Evolutionary conservation across 1,284 basidiomycete genomes (phyloP).

Genomic region (Boletus hoseneyae): DNA sequence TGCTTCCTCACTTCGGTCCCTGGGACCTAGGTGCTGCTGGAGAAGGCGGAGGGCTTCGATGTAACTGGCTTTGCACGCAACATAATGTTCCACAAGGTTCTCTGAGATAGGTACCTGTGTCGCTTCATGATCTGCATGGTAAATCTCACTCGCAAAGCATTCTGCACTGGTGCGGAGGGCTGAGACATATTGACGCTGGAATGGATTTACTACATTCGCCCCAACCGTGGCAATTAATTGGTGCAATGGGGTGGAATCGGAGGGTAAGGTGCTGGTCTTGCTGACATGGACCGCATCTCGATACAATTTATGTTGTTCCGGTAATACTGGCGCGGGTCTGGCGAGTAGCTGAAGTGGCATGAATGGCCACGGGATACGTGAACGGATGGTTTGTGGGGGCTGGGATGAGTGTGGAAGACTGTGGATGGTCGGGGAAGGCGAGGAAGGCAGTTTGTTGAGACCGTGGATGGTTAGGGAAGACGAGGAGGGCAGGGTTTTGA

Average conservation of each 20-base stretch:
- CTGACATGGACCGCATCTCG: neutral
- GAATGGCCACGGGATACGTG: neutral
- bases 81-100: no score
- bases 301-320: neutral
- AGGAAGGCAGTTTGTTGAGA: neutral
- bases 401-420: conserved; percentile 2
- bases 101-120: neutral
- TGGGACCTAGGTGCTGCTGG: no score
- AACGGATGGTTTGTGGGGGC: neutral
- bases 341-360: conserved; percentile 8
- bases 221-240: conserved; percentile 6
- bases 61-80: no score
- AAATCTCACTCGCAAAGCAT: neutral
- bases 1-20: no score
- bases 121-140: neutral
- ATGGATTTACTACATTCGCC: neutral
- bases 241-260: neutral
- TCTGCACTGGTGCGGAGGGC: conserved; percentile 14
- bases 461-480: no score
- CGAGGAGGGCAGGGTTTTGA: no score
- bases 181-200: no score
- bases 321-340: conserved; percentile 1
- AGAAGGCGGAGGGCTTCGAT: no score
- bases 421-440: neutral
- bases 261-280: neutral